phyloP scores from a whole-genome alignment of 495 filamentous ascomycete species.

The Glonium stellatum region DNA sequence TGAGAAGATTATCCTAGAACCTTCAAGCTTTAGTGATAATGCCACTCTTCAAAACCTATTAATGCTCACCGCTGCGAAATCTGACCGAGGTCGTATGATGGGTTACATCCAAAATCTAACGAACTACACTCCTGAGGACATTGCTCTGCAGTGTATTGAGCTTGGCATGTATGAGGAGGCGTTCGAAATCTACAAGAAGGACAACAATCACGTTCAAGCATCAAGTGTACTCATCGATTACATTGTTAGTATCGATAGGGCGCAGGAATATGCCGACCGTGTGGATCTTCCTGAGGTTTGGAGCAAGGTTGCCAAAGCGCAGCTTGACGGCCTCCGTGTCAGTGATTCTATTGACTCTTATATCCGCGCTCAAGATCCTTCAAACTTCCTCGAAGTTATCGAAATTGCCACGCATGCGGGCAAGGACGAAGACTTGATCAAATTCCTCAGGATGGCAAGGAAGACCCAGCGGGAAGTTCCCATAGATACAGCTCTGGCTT shows the following conservation, averaged over 20 bases:
- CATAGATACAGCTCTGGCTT: slow-evolving; percentile 89
- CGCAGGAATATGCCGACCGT: slow-evolving; percentile 92
- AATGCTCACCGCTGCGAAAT: slow-evolving; percentile 94
- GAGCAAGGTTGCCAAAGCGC: slow-evolving; percentile 98
- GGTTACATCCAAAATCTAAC: slow-evolving; percentile 90
- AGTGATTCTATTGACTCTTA: slow-evolving; percentile 94
- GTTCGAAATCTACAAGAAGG: slow-evolving; percentile 98
- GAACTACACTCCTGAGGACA: slow-evolving; percentile 85
- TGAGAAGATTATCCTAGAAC: slow-evolving; percentile 98
- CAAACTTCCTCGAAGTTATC: slow-evolving; percentile 92
- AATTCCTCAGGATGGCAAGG: slow-evolving; percentile 93
- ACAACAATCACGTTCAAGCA: slow-evolving; percentile 77
- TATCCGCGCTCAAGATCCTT: slow-evolving; percentile 86
- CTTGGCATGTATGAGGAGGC: slow-evolving; percentile 95
- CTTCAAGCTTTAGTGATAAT: slow-evolving; percentile 95
- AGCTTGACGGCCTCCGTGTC: slow-evolving; percentile 91
- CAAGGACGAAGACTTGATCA: slow-evolving; percentile 97
- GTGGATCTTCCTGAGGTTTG: slow-evolving; percentile 96
- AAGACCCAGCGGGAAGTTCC: slow-evolving; percentile 91
- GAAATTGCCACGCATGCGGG: slow-evolving; percentile 92
- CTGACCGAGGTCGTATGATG: slow-evolving; percentile 92
- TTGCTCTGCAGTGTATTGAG: slow-evolving; percentile 86
- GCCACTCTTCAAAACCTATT: slow-evolving; percentile 91
- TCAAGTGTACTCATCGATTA: slow-evolving; percentile 93
- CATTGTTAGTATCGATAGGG: slow-evolving; percentile 95